These are phyloP conservation scores for Ricinus communis DNA, from an alignment of 345 rosid species.

Conservation along the genomic window DNA sequence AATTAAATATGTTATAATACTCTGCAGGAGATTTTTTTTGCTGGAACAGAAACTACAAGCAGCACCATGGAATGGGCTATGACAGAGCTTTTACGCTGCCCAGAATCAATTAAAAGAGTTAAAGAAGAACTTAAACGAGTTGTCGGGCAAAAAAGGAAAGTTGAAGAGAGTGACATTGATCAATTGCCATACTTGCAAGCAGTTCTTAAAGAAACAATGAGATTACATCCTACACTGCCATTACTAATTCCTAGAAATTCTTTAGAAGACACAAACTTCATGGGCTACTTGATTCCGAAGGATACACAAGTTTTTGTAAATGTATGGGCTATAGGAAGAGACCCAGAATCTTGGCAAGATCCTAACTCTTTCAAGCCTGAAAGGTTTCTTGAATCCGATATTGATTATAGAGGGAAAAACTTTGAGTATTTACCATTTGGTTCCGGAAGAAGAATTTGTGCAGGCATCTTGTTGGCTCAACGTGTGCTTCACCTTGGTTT, in stretches of 20 bases:
- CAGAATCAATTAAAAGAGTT: conserved; percentile 4
- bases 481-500: conserved; percentile 9
- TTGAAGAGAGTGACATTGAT: conserved; percentile 24
- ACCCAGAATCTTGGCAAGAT: conserved; percentile 18
- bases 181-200: conserved; percentile 20
- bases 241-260: conserved; percentile 11
- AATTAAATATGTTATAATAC: too few species aligned
- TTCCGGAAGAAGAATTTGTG: conserved; percentile 16
- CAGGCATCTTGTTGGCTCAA: conserved; percentile 14
- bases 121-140: conserved; percentile 18
- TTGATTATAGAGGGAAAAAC: conserved; percentile 14
- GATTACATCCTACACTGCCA: conserved; percentile 8
- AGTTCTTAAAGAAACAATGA: conserved; percentile 19
- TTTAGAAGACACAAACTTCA: conserved; percentile 10
- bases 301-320: conserved; percentile 22
- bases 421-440: conserved; percentile 22
- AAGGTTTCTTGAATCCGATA: conserved; percentile 18
- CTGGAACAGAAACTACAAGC: conserved; percentile 17
- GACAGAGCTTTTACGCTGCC: conserved; percentile 17
- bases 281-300: conserved; percentile 13
- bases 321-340: conserved; percentile 21
- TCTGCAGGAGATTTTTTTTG: conserved; percentile 18
- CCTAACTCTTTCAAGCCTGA: conserved; percentile 20
- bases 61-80: conserved; percentile 14
- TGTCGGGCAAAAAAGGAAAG: not conserved